Percentiles rank a stretch among this genome's conserved stretches.
Evolutionary conservation across 306 rosid genomes (phyloP).

Genomic region (Glycine latifolia): DNA sequence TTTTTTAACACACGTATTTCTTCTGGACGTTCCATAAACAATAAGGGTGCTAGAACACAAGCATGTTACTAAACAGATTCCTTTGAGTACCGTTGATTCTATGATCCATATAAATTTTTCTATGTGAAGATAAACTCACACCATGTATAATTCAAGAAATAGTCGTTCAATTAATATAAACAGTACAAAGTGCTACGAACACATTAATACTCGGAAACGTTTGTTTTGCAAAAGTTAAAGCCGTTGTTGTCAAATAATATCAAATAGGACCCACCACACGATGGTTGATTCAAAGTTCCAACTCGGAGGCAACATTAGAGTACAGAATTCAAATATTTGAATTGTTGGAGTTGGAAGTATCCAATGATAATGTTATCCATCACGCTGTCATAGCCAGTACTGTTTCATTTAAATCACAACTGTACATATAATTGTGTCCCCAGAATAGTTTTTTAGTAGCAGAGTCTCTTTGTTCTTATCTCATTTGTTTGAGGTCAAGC

Average conservation of each 20-base stretch:
- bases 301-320: constrained; percentile 11
- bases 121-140: background rate
- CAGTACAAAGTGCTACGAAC: constrained; percentile 19
- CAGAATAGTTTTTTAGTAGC: constrained; percentile 22
- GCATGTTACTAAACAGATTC: background rate
- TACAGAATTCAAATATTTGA: constrained; percentile 50
- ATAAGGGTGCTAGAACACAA: too few relatives aligned
- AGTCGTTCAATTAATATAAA: background rate
- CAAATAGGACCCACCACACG: constrained; percentile 42
- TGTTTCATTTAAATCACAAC: constrained; percentile 42
- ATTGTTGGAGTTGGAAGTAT: constrained; percentile 51
- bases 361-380: constrained; percentile 52
- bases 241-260: constrained; percentile 25
- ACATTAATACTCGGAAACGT: background rate
- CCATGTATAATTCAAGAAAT: background rate
- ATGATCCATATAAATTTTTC: background rate
- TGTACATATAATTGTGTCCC: constrained; percentile 42
- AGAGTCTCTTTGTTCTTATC: constrained; percentile 27
- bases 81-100: background rate
- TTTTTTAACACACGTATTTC: too few relatives aligned
- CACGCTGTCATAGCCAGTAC: constrained; percentile 45
- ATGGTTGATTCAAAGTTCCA: constrained; percentile 47
- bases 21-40: too few relatives aligned
- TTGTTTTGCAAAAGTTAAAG: background rate
- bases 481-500: constrained; percentile 29